Base-by-base conservation (phyloP, 495 filamentous ascomycete species). In the Durotheca rogersii region DNA sequence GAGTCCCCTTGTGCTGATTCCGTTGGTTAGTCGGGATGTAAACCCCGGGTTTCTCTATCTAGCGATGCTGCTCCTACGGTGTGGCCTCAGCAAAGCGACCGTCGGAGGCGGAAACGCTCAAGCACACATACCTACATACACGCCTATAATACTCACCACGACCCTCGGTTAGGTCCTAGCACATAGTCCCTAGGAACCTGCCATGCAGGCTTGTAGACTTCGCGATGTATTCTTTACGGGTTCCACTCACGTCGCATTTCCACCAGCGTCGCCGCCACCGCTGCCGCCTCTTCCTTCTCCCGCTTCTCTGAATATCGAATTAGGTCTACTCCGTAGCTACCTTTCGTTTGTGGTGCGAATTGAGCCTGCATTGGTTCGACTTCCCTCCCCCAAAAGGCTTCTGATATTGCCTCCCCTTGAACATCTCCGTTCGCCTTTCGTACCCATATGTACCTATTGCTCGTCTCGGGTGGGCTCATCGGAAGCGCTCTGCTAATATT, bases 51-150 rank as follows among this genome's bases (percentile, higher is more conserved):
- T 15, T 55, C 54, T 57, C 56, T 56, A 55, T 36, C n/a, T n/a
- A n/a, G 50, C 49, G 9, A 51, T 52, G 45, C 59, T 56, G 59
- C 54, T 53, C 53, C 58, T 56, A 58, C 54, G 54, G 51, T 47
- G 27, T 57, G 50, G 51, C 51, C 50, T 56, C 49, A 49, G 43
- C 52, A 55, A 58, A 62, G 52, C 59, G 59, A 53, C 55, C 32
- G 18, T 41, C 35, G 44, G 44, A 40, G 21, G 35, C 25, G 45
- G 30, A 17, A 58, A 53, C 39, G 29, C 14, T 36, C 40, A 34
- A 53, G 20, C n/a, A n/a, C n/a, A n/a, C n/a, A n/a, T n/a, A n/a
- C n/a, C n/a, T n/a, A n/a, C n/a, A n/a, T n/a, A n/a, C n/a, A n/a
- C n/a, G n/a, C n/a, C n/a, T n/a, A n/a, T n/a, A 37, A 27, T 9